These are phyloP conservation scores for Pterulicium gracile DNA, from an alignment of 1,284 basidiomycete species.

Conservation along the genomic window DNA sequence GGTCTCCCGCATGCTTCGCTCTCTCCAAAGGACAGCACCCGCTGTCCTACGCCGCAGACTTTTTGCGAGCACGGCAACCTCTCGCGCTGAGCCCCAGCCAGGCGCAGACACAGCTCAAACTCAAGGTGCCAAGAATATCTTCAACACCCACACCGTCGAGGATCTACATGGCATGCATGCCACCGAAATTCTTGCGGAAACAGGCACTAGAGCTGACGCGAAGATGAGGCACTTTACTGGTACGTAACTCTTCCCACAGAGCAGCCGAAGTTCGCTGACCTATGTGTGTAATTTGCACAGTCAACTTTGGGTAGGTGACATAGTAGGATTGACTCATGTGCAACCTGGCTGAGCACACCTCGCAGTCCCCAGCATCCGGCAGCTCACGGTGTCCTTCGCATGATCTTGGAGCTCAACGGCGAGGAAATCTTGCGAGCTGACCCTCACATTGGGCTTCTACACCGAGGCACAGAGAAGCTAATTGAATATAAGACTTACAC, in stretches of 20 bases:
- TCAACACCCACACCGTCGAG: slow-evolving; percentile 43
- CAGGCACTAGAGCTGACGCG: slow-evolving; percentile 63
- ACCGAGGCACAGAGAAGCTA: slow-evolving; percentile 96
- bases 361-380: slow-evolving; percentile 92
- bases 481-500: slow-evolving; percentile 99
- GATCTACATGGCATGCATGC: slow-evolving; percentile 73
- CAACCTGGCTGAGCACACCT: not conserved
- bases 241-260: slow-evolving; percentile 25
- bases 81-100: not conserved
- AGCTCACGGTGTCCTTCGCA: slow-evolving; percentile 94
- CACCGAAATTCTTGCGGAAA: slow-evolving; percentile 69
- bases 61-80: not conserved
- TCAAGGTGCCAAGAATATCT: not conserved
- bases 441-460: slow-evolving; percentile 94
- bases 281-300: slow-evolving; percentile 27
- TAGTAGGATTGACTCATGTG: not conserved
- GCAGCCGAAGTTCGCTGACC: slow-evolving; percentile 4
- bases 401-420: slow-evolving; percentile 97
- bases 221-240: slow-evolving; percentile 89
- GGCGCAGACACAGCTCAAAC: not conserved
- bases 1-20: not conserved
- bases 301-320: slow-evolving; percentile 74
- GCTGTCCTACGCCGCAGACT: not conserved
- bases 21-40: not conserved
- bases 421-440: slow-evolving; percentile 90